Evolutionary conservation across 768 basidiomycete genomes (phyloP).

Genomic region (Pholiota conissans): DNA sequence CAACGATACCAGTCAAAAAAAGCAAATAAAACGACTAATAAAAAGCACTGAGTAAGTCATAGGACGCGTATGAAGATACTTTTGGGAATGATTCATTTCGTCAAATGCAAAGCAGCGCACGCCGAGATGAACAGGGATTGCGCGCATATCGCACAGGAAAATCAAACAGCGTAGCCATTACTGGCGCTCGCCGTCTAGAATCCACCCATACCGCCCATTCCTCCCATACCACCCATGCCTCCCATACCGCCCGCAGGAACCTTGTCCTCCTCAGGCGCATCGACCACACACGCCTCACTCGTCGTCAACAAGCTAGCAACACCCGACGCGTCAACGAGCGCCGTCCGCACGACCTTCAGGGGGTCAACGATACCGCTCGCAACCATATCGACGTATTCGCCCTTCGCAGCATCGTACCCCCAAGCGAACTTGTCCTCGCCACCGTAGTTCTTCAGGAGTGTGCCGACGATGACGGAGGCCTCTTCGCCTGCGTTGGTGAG

Average conservation of each 20-base stretch:
- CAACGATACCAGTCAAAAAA: too few relatives aligned
- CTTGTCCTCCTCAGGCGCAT: slow-evolving; percentile 80
- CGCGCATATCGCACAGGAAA: too few relatives aligned
- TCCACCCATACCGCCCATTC: slow-evolving; percentile 33
- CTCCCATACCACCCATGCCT: slow-evolving; percentile 44
- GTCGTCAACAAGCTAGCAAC: slow-evolving; percentile 95
- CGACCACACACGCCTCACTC: slow-evolving; percentile 89
- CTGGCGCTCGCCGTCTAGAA: too few relatives aligned
- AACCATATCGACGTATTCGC: slow-evolving; percentile 95
- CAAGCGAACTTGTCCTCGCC: slow-evolving; percentile 71
- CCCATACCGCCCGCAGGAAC: slow-evolving; percentile 43
- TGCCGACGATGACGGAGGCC: slow-evolving; percentile 89
- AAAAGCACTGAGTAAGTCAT: too few relatives aligned
- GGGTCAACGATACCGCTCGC: slow-evolving; percentile 93
- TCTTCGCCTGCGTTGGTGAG: slow-evolving; percentile 95
- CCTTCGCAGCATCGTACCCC: slow-evolving; percentile 92
- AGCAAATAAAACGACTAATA: too few relatives aligned
- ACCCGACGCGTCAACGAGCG: slow-evolving; percentile 88
- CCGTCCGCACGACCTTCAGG: slow-evolving; percentile 92
- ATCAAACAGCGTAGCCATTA: too few relatives aligned
- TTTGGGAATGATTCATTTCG: too few relatives aligned
- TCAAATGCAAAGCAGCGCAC: too few relatives aligned
- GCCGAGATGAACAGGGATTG: too few relatives aligned
- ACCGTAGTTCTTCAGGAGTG: slow-evolving; percentile 59
- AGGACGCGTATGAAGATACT: too few relatives aligned